Evolutionary conservation across 371 early-diverging fungal genomes (phyloP).

Genomic region (Rhizopus arrhizus): DNA sequence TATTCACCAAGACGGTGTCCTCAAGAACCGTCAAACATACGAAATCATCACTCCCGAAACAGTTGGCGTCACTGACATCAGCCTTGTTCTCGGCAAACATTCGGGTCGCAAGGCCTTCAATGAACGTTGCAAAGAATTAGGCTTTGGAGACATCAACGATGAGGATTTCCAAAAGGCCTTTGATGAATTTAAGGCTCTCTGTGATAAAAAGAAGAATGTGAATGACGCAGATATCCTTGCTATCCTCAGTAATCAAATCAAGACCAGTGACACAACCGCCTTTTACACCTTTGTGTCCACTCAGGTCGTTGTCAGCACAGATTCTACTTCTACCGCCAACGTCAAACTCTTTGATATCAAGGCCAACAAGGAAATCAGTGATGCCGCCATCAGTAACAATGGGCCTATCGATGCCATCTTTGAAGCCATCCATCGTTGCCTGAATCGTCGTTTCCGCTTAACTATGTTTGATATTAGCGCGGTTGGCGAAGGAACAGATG

Average conservation of each 20-base stretch:
- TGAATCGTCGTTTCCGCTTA: conserved; percentile 62
- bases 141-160: conserved; percentile 67
- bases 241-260: conserved; percentile 73
- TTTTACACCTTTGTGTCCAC: conserved; percentile 64
- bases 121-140: conserved; percentile 76
- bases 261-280: conserved; percentile 23
- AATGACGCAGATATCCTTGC: conserved; percentile 89
- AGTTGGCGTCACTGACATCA: conserved; percentile 84
- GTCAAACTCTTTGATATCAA: conserved; percentile 59
- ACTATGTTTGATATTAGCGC: conserved; percentile 81
- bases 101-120: conserved; percentile 95
- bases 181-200: conserved; percentile 84
- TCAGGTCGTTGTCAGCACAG: conserved; percentile 77
- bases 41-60: conserved; percentile 93
- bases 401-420: conserved; percentile 89
- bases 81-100: conserved; percentile 92
- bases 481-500: conserved; percentile 85
- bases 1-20: conserved; percentile 97
- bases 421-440: conserved; percentile 79
- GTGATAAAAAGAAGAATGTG: conserved; percentile 90
- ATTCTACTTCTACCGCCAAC: conserved; percentile 77
- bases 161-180: conserved; percentile 80
- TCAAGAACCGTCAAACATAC: conserved; percentile 92
- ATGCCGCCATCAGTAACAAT: conserved; percentile 77
- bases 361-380: conserved; percentile 48